phyloP scores from a whole-genome alignment of 345 rosid species.

The Limnanthes douglasii region DNA sequence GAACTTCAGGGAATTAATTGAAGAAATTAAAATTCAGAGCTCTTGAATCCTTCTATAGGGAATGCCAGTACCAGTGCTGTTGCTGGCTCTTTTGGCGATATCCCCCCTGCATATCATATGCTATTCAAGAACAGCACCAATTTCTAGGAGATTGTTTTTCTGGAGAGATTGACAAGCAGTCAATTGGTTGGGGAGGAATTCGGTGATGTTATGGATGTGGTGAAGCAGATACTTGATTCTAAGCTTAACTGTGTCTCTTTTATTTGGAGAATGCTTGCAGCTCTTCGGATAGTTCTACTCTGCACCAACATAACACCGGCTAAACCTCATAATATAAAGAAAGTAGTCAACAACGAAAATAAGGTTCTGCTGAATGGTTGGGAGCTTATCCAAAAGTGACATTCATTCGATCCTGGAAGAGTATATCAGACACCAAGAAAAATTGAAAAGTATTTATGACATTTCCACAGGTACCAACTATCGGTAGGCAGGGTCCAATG shows the following conservation, averaged over 20 bases:
- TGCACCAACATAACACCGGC: conserved; percentile 72
- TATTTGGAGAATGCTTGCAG: conserved; percentile 92
- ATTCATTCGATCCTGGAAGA: no score
- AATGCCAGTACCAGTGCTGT: conserved; percentile 83
- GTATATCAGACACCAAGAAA: no score
- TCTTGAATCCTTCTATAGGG: conserved; percentile 66
- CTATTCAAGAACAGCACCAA: conserved; percentile 93
- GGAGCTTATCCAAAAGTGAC: no score
- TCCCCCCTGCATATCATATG: conserved; percentile 93
- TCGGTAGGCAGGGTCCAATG: no score
- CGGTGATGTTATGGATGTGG: conserved; percentile 79
- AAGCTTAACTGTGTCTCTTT: conserved; percentile 72
- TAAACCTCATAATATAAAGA: conserved; percentile 82
- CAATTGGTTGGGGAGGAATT: conserved; percentile 77
- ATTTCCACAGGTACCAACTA: no score
- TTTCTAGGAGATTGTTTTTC: conserved; percentile 87
- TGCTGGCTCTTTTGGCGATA: conserved; percentile 90
- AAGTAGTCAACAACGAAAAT: no score
- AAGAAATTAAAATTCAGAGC: conserved; percentile 93
- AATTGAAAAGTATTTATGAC: no score
- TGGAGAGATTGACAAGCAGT: conserved; percentile 77
- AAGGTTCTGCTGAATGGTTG: no score
- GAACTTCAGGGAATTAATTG: conserved; percentile 52
- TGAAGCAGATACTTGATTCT: conserved; percentile 71
- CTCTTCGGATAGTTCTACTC: conserved; percentile 68